phyloP scores from a whole-genome alignment of 2,329 filamentous ascomycete genomes.

The Torrubiellomyces zombiae region DNA sequence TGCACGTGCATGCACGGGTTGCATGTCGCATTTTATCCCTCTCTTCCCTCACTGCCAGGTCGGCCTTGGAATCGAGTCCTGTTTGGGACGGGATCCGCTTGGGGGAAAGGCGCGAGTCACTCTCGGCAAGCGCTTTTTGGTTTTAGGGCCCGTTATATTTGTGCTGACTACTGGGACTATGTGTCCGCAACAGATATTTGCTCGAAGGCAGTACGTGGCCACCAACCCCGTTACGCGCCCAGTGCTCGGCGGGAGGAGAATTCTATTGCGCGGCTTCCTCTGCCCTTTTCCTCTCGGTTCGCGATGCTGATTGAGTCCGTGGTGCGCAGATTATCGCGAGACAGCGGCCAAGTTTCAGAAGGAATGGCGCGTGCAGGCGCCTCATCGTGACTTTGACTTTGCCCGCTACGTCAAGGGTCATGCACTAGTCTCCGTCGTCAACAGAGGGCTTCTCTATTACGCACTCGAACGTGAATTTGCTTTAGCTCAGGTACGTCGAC shows the following conservation, averaged over 20 bases:
- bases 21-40: no score
- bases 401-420: constrained; percentile 48
- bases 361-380: constrained; percentile 47
- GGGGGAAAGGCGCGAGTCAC: no score
- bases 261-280: no score
- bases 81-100: no score
- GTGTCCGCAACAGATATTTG: constrained; percentile 32
- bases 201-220: constrained; percentile 44
- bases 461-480: constrained; percentile 39
- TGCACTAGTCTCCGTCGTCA: constrained; percentile 44
- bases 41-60: no score
- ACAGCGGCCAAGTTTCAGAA: constrained; percentile 52
- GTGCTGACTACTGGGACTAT: constrained; percentile 6
- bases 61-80: no score
- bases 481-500: constrained; percentile 28
- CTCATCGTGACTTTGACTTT: constrained; percentile 46
- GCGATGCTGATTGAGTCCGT: constrained; percentile 9
- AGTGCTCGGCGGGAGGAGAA: no score
- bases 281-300: constrained; percentile 2
- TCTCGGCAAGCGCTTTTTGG: no score
- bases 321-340: constrained; percentile 43
- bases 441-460: constrained; percentile 46
- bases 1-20: no score
- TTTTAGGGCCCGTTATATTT: no score
- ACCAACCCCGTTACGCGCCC: constrained; percentile 4